A percentile compares a stretch with the other conserved stretches of the same genome.
Evolutionary conservation across 768 basidiomycete genomes (phyloP).

Genomic region (Calvatia gigantea): DNA sequence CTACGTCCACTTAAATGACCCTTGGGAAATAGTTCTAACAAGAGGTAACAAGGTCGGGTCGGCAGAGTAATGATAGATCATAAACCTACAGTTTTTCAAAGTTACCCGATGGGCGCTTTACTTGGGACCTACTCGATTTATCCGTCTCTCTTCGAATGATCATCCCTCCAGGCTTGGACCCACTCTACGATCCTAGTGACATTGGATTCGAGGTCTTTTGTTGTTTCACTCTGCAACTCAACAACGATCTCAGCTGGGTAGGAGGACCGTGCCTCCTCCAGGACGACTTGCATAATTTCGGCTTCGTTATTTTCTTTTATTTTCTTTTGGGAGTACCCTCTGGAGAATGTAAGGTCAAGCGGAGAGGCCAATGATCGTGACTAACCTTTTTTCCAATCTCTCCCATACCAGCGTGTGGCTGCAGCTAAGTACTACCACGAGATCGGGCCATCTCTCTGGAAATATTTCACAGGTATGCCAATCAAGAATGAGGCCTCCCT

Average conservation of each 20-base stretch:
- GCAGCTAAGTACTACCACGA: conserved; percentile 90
- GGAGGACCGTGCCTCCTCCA: conserved; percentile 83
- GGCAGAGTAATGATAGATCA: too few species aligned
- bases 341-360: conserved; percentile 27
- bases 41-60: too few species aligned
- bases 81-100: background rate
- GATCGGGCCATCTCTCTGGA: conserved; percentile 95
- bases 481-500: conserved; percentile 83
- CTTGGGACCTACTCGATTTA: background rate
- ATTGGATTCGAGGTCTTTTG: conserved; percentile 82
- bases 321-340: conserved; percentile 86
- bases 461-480: conserved; percentile 95
- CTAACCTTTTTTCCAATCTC: conserved; percentile 84
- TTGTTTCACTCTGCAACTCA: conserved; percentile 72
- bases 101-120: background rate
- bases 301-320: conserved; percentile 98
- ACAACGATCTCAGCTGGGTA: conserved; percentile 87
- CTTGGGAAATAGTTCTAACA: too few species aligned
- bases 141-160: conserved; percentile 21
- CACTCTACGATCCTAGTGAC: conserved; percentile 85
- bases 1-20: too few species aligned
- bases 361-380: conserved; percentile 4
- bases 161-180: conserved; percentile 70
- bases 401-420: conserved; percentile 88
- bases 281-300: conserved; percentile 93